Percentiles rank a stretch among this genome's conserved stretches.
These are phyloP conservation scores for Aureobasidium sp. DNA, from an alignment of 2,329 filamentous ascomycete genomes.

Conservation along the genomic window DNA sequence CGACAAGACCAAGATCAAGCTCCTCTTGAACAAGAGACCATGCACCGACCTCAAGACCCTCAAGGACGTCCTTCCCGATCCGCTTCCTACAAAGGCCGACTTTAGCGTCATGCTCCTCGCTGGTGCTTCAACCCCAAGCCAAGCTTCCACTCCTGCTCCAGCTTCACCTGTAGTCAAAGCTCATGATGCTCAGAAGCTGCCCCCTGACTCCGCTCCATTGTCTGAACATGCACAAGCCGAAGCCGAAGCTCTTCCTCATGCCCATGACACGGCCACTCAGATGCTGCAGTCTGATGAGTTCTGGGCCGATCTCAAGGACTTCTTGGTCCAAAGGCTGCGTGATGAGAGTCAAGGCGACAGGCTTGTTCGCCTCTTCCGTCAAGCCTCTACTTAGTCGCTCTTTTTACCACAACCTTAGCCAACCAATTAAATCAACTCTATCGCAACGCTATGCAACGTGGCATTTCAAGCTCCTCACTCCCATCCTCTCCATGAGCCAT, in stretches of 20 bases:
- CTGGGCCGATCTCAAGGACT: slow-evolving; percentile 78
- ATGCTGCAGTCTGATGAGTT: slow-evolving; percentile 67
- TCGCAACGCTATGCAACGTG: not conserved
- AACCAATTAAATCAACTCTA: not conserved
- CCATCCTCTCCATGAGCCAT: not conserved
- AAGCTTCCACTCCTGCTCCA: slow-evolving; percentile 25
- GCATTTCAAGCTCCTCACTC: not conserved
- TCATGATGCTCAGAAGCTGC: slow-evolving; percentile 28
- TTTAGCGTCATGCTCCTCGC: slow-evolving; percentile 86
- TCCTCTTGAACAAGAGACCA: slow-evolving; percentile 84
- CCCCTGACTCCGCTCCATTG: slow-evolving; percentile 21
- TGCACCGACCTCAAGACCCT: slow-evolving; percentile 70
- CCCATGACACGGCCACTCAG: slow-evolving; percentile 31
- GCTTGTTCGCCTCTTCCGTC: slow-evolving; percentile 60
- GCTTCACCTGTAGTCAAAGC: slow-evolving; percentile 39
- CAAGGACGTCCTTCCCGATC: slow-evolving; percentile 55
- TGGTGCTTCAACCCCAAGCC: slow-evolving; percentile 27
- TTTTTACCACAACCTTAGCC: not conserved
- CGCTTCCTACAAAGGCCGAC: slow-evolving; percentile 49
- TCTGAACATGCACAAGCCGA: slow-evolving; percentile 30
- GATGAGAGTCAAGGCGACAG: slow-evolving; percentile 60
- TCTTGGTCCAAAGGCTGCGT: slow-evolving; percentile 70
- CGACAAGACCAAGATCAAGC: slow-evolving; percentile 71
- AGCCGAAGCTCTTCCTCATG: slow-evolving; percentile 49
- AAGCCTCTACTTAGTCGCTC: slow-evolving; percentile 34